Evolutionary conservation across 2,329 filamentous ascomycete species (phyloP).

Genomic region (Claviceps cyperi): DNA sequence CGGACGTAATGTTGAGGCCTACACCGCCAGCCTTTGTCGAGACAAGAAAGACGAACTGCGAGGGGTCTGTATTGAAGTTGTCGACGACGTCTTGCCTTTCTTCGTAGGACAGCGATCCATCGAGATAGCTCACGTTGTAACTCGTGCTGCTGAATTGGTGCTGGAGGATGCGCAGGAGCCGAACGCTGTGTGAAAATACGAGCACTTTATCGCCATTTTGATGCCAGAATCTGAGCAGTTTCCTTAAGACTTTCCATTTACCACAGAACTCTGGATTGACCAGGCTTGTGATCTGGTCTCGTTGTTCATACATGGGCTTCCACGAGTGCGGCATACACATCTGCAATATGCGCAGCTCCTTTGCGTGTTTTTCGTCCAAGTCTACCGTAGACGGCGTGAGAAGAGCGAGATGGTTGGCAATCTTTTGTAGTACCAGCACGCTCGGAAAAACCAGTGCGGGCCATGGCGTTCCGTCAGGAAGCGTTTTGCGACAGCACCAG

Average conservation of each 20-base stretch:
- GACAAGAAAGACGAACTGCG: conserved; percentile 89
- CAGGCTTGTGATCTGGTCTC: conserved; percentile 67
- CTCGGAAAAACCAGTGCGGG: conserved; percentile 70
- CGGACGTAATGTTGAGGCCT: conserved; percentile 89
- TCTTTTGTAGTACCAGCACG: conserved; percentile 69
- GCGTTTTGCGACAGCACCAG: conserved; percentile 58
- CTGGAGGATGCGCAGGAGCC: conserved; percentile 68
- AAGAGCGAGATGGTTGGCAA: conserved; percentile 85
- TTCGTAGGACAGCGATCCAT: conserved; percentile 70
- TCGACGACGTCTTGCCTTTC: conserved; percentile 73
- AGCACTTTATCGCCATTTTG: conserved; percentile 83
- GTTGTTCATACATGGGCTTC: conserved; percentile 56
- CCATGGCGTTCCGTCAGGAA: conserved; percentile 54
- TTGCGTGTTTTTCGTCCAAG: conserved; percentile 55
- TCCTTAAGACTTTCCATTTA: conserved; percentile 87
- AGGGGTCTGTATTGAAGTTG: conserved; percentile 77
- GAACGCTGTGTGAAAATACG: conserved; percentile 86
- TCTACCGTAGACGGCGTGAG: conserved; percentile 58
- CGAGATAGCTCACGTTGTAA: conserved; percentile 84
- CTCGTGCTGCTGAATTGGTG: conserved; percentile 75
- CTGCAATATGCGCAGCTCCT: conserved; percentile 60
- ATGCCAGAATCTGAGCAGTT: conserved; percentile 81
- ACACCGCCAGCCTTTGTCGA: conserved; percentile 88
- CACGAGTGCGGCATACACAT: conserved; percentile 62
- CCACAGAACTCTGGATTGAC: conserved; percentile 87